A percentile compares a stretch with the other conserved stretches of the same genome.
These are phyloP conservation scores for Russula abietina DNA, from an alignment of 768 basidiomycete genomes.

Conservation along the genomic window DNA sequence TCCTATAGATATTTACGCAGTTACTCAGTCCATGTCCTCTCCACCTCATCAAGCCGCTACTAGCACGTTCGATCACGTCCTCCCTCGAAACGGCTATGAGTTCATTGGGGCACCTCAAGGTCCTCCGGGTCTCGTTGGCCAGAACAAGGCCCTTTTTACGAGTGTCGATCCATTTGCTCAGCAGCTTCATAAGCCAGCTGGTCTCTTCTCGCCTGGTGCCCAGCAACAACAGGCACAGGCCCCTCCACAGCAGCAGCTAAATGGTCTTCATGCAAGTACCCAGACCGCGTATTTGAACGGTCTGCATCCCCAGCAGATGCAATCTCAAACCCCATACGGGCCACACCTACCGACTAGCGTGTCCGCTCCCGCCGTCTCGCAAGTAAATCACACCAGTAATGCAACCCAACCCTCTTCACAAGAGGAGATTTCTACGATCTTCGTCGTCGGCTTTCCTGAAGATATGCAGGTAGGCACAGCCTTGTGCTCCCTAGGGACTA, in stretches of 20 bases:
- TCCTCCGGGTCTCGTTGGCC: slow-evolving; percentile 17
- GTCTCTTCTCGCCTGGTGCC: slow-evolving; percentile 31
- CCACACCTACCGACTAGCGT: slow-evolving; percentile 52
- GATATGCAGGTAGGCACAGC: slow-evolving; percentile 80
- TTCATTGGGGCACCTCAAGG: slow-evolving; percentile 15
- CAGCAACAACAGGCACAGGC: slow-evolving; percentile 36
- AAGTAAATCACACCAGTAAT: slow-evolving; percentile 29
- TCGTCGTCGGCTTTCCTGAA: slow-evolving; percentile 98
- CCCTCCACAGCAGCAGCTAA: slow-evolving; percentile 33
- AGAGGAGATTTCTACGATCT: slow-evolving; percentile 95
- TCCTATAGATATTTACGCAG: slow-evolving; percentile 24
- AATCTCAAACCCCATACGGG: slow-evolving; percentile 72
- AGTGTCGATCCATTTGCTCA: slow-evolving; percentile 25
- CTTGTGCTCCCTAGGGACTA: slow-evolving; percentile 9
- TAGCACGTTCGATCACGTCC: slow-evolving; percentile 20
- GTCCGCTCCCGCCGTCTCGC: slow-evolving; percentile 27
- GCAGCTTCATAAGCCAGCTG: slow-evolving; percentile 19
- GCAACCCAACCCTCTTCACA: slow-evolving; percentile 34
- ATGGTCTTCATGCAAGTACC: slow-evolving; percentile 29
- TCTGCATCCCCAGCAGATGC: slow-evolving; percentile 35
- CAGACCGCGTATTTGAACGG: slow-evolving; percentile 39
- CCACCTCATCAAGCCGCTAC: slow-evolving; percentile 23
- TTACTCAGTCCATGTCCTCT: slow-evolving; percentile 22
- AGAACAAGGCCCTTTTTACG: slow-evolving; percentile 21
- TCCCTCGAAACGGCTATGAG: slow-evolving; percentile 19